A percentile compares a stretch with the other conserved stretches of the same genome.
Evolutionary conservation across 352 stramenopile species (phyloP).

Genomic region (Peronosclerospora sorghi): DNA sequence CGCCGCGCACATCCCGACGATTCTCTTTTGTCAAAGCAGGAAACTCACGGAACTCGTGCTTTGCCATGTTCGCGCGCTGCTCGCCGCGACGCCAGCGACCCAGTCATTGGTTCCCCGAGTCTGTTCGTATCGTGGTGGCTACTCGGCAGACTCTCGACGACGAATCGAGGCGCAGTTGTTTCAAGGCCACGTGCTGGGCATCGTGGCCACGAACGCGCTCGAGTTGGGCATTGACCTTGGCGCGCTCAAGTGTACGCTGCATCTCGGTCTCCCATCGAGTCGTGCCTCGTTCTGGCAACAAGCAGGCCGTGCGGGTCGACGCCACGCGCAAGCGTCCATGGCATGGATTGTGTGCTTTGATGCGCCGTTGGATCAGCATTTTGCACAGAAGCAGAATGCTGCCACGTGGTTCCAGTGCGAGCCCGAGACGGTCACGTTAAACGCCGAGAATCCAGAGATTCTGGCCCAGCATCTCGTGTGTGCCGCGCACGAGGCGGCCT

Average conservation of each 20-base stretch:
- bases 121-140: conserved; percentile 93
- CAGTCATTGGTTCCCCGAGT: conserved; percentile 31
- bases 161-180: conserved; percentile 94
- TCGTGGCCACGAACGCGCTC: conserved; percentile 94
- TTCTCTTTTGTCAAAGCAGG: conserved; percentile 92
- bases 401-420: conserved; percentile 54
- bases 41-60: conserved; percentile 91
- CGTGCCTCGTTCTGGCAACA: conserved; percentile 94
- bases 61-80: conserved; percentile 67
- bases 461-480: conserved; percentile 90
- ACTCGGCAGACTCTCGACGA: conserved; percentile 85
- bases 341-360: conserved; percentile 94
- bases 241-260: conserved; percentile 91
- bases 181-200: conserved; percentile 87
- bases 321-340: conserved; percentile 63
- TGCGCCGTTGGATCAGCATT: conserved; percentile 89
- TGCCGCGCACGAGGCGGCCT: conserved; percentile 85
- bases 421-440: conserved; percentile 75
- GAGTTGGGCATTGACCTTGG: conserved; percentile 96
- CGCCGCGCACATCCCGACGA: conserved; percentile 79
- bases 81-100: conserved; percentile 34
- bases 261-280: conserved; percentile 90
- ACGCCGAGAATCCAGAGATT: conserved; percentile 79
- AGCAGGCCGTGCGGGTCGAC: conserved; percentile 89
- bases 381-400: conserved; percentile 43